phyloP scores from a whole-genome alignment of 2,329 filamentous ascomycete species.

The Penicillium sp. region DNA sequence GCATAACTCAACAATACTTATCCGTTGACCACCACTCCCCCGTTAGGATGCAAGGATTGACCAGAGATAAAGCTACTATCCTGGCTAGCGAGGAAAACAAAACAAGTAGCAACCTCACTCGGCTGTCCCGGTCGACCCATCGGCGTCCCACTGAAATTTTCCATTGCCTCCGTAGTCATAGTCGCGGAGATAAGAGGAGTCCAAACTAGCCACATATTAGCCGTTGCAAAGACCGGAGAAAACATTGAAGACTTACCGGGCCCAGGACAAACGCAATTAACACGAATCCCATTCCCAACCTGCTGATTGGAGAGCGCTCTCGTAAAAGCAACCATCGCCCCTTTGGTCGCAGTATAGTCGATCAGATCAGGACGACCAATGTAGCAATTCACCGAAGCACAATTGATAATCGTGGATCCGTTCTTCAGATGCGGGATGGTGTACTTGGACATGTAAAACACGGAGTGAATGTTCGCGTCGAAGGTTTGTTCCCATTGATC shows the following conservation, averaged over 20 bases:
- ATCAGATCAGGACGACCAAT: conserved; percentile 75
- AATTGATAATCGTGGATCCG: conserved; percentile 80
- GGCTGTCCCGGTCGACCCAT: conserved; percentile 78
- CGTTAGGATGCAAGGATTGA: conserved; percentile 66
- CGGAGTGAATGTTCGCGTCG: conserved; percentile 76
- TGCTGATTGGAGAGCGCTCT: conserved; percentile 74
- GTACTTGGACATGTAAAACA: conserved; percentile 79
- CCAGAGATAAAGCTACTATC: conserved; percentile 74
- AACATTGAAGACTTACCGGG: conserved; percentile 44
- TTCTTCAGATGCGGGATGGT: conserved; percentile 68
- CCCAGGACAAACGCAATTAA: conserved; percentile 75
- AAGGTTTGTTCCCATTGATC: conserved; percentile 79
- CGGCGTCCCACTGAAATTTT: conserved; percentile 66
- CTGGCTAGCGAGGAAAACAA: conserved; percentile 73
- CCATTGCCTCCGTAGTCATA: conserved; percentile 67
- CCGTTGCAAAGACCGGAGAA: no score
- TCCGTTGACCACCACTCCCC: conserved; percentile 55
- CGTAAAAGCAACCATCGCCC: conserved; percentile 75
- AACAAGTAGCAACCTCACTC: conserved; percentile 76
- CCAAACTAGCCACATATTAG: conserved; percentile 54
- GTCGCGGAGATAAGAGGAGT: conserved; percentile 71
- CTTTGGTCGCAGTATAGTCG: conserved; percentile 75
- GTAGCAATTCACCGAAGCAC: conserved; percentile 79
- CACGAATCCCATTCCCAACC: conserved; percentile 67
- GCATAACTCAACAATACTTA: conserved; percentile 17